A percentile compares a stretch with the other conserved stretches of the same genome.
Evolutionary conservation across 2,329 filamentous ascomycete species (phyloP).

Genomic region (Colletotrichum noveboracense): DNA sequence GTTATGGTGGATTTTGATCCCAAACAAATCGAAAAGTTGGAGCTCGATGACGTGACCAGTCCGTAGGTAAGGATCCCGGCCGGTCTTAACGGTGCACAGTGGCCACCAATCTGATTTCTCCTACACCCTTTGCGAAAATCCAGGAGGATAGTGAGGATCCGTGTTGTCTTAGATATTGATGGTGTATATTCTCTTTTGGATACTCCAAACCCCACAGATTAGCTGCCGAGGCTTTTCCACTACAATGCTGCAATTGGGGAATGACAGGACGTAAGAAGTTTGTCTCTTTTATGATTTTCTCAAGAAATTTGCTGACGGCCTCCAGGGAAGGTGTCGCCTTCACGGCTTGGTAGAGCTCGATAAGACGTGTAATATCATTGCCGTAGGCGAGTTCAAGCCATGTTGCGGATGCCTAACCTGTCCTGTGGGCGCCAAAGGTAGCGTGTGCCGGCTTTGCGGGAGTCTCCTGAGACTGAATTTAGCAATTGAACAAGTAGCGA

Average conservation of each 20-base stretch:
- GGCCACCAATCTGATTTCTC: neutral
- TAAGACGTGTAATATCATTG: rapidly evolving
- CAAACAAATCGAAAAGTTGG: neutral
- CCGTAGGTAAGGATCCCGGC: rapidly evolving
- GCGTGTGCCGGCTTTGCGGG: neutral
- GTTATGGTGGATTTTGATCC: neutral
- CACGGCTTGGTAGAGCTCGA: neutral
- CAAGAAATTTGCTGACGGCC: rapidly evolving
- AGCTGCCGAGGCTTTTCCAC: rapidly evolving
- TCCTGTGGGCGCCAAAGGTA: rapidly evolving
- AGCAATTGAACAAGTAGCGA: neutral
- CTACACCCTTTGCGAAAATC: neutral
- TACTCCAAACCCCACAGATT: neutral
- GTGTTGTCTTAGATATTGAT: too few species aligned
- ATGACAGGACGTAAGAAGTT: neutral
- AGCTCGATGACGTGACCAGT: neutral
- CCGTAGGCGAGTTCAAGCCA: neutral
- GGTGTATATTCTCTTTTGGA: neutral
- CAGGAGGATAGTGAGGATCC: neutral
- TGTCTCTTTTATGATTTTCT: rapidly evolving
- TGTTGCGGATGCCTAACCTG: neutral
- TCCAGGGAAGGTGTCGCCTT: rapidly evolving
- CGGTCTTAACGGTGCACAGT: neutral
- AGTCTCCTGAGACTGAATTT: neutral
- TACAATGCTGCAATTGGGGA: neutral